Conservation (phyloP, 495 filamentous ascomycete genomes). For the Neurospora sp. region DNA sequence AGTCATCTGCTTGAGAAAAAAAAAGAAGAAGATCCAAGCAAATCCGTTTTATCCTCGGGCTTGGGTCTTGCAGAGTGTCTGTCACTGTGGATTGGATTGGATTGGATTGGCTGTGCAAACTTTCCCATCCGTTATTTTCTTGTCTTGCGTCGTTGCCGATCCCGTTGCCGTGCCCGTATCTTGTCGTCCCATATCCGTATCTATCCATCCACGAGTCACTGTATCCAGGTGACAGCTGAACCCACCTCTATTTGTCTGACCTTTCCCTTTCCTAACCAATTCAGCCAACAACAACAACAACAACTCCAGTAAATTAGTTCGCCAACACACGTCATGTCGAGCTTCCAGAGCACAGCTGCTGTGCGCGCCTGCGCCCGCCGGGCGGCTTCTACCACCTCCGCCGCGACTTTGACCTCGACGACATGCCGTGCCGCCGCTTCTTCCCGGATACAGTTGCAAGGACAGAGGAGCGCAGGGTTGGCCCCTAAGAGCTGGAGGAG, state of each 20-base stretch:
- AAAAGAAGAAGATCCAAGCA: background rate
- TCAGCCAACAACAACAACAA: background rate
- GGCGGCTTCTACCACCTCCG: slow-evolving; percentile 1
- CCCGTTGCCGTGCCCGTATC: background rate
- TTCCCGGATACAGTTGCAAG: slow-evolving; percentile 1
- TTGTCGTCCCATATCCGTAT: background rate
- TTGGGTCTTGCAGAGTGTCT: background rate
- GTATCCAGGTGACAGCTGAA: no score
- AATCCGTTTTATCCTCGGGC: background rate
- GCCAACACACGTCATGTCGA: slow-evolving; percentile 13
- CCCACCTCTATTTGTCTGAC: background rate
- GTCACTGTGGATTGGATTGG: background rate
- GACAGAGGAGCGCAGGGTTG: background rate
- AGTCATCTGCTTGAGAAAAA: background rate
- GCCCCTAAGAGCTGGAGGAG: slow-evolving; percentile 3
- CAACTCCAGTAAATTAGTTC: background rate
- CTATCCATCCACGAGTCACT: background rate
- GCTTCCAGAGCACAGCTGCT: slow-evolving; percentile 12
- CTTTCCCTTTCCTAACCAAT: background rate
- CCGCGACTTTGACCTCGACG: slow-evolving; percentile 3
- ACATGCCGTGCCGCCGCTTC: slow-evolving; percentile 1
- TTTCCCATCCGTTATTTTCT: background rate
- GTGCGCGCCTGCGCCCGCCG: slow-evolving; percentile 13
- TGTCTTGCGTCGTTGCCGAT: background rate
- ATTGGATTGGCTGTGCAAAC: background rate